Percentiles rank a stretch among this genome's conserved stretches.
Evolutionary conservation across 805 yeast genomes (phyloP).

Genomic region (Starmerella roubikii): DNA sequence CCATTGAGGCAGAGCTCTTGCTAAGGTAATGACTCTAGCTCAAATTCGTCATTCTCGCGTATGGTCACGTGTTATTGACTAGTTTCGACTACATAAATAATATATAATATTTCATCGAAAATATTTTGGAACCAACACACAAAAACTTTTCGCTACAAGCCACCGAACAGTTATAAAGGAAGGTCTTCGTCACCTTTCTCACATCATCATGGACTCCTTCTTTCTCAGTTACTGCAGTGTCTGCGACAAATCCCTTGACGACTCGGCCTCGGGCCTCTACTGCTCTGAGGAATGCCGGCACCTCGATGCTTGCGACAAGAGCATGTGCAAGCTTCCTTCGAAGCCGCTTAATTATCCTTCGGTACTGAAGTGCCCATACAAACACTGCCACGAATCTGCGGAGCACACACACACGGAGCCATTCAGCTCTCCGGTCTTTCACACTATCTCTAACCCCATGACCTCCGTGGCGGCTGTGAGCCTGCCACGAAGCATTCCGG

Average conservation of each 20-base stretch:
- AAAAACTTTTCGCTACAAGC: too few species aligned
- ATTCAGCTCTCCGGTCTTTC: neutral
- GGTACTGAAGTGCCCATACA: constrained; percentile 4
- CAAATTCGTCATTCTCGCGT: constrained; percentile 14
- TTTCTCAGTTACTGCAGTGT: constrained; percentile 27
- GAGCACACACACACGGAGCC: neutral
- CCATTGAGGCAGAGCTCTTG: too few species aligned
- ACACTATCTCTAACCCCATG: neutral
- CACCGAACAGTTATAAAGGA: neutral
- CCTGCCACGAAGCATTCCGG: constrained; percentile 7
- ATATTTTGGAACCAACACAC: neutral
- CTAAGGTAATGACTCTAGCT: constrained; percentile 9
- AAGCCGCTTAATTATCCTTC: constrained; percentile 9
- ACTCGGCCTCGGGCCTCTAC: constrained; percentile 20
- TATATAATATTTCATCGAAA: neutral
- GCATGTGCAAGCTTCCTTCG: neutral
- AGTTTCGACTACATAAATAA: neutral
- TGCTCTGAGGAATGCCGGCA: constrained; percentile 26
- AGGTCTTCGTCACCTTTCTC: neutral
- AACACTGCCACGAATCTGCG: neutral
- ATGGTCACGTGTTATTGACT: constrained; percentile 6
- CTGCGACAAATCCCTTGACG: constrained; percentile 25
- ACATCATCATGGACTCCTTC: constrained; percentile 11
- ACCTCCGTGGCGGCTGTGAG: neutral
- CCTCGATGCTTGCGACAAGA: constrained; percentile 17